Evolutionary conservation across 352 stramenopile species (phyloP).

Genomic region (Peronosclerospora sorghi): DNA sequence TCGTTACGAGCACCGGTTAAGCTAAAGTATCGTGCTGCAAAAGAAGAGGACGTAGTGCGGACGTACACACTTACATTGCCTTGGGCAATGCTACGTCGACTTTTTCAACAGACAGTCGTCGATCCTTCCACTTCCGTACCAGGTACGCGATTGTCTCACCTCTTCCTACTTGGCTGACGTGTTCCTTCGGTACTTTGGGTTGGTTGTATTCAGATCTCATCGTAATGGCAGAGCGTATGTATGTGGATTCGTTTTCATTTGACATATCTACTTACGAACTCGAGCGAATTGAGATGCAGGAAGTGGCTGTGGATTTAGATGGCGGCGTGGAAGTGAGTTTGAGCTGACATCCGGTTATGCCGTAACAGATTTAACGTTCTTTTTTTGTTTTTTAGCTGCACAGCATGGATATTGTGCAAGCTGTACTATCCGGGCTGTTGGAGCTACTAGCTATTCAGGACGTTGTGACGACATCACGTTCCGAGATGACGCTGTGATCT

Average conservation of each 20-base stretch:
- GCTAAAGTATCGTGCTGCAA: slow-evolving; percentile 37
- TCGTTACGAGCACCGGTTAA: slow-evolving; percentile 25
- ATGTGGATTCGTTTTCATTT: slow-evolving; percentile 43
- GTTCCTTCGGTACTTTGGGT: background rate
- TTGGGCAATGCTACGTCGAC: slow-evolving; percentile 31
- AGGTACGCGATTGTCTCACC: slow-evolving; percentile 10
- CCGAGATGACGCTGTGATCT: slow-evolving; percentile 24
- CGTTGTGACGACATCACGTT: slow-evolving; percentile 18
- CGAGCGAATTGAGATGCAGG: slow-evolving; percentile 33
- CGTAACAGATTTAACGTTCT: slow-evolving; percentile 1
- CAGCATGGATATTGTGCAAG: slow-evolving; percentile 37
- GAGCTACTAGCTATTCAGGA: slow-evolving; percentile 38
- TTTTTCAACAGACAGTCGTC: slow-evolving; percentile 26
- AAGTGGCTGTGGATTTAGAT: slow-evolving; percentile 26
- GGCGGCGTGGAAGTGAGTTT: slow-evolving; percentile 36
- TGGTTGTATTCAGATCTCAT: slow-evolving; percentile 29
- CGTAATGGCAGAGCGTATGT: slow-evolving; percentile 38
- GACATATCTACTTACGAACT: slow-evolving; percentile 43
- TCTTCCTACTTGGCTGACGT: slow-evolving; percentile 3
- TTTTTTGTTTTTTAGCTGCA: slow-evolving; percentile 23
- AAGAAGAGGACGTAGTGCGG: slow-evolving; percentile 29
- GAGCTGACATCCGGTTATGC: background rate
- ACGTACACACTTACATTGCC: slow-evolving; percentile 54
- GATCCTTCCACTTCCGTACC: slow-evolving; percentile 10
- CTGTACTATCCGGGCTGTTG: slow-evolving; percentile 31